A percentile compares a stretch with the other conserved stretches of the same genome.
Evolutionary conservation across 1,139 yeast species (phyloP).

Genomic region (Saccharomyces uvarum): DNA sequence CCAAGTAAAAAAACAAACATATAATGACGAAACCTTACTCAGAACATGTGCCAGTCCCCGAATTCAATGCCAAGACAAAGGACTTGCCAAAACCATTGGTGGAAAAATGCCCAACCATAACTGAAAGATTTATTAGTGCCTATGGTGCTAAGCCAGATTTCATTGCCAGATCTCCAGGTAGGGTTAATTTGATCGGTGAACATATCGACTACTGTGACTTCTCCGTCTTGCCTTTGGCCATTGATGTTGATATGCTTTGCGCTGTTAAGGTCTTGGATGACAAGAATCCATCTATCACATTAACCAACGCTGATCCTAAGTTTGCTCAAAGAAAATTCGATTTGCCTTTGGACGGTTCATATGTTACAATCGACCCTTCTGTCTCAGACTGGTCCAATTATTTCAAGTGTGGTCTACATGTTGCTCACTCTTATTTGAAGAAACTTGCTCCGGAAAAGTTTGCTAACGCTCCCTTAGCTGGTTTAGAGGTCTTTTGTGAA

Average conservation of each 20-base stretch:
- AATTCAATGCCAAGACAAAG: not conserved
- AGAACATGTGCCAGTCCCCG: slow-evolving; percentile 7
- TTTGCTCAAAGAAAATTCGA: slow-evolving; percentile 38
- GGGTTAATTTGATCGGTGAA: slow-evolving; percentile 70
- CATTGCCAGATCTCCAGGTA: slow-evolving; percentile 59
- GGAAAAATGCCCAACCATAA: slow-evolving; percentile 4
- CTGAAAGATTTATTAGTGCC: slow-evolving; percentile 6
- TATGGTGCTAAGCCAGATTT: slow-evolving; percentile 29
- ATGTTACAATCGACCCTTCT: slow-evolving; percentile 43
- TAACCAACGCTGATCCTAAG: slow-evolving; percentile 38
- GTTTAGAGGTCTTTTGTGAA: slow-evolving; percentile 48
- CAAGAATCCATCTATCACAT: slow-evolving; percentile 32
- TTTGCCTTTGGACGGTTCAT: slow-evolving; percentile 38
- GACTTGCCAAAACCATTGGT: not conserved
- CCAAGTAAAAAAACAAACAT: not conserved
- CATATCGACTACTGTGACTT: slow-evolving; percentile 66
- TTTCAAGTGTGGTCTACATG: slow-evolving; percentile 58
- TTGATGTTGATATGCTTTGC: slow-evolving; percentile 54
- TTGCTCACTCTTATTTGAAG: slow-evolving; percentile 46
- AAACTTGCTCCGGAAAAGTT: slow-evolving; percentile 30
- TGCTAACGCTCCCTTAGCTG: slow-evolving; percentile 27
- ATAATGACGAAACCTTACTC: no score
- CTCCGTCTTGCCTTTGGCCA: slow-evolving; percentile 68
- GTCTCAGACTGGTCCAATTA: slow-evolving; percentile 58
- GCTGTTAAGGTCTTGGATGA: slow-evolving; percentile 38